Evolutionary conservation across 73 alveolate genomes (phyloP), one percentile per base, ranked within the genome.

Genomic region (Halteria grandinella): DNA sequence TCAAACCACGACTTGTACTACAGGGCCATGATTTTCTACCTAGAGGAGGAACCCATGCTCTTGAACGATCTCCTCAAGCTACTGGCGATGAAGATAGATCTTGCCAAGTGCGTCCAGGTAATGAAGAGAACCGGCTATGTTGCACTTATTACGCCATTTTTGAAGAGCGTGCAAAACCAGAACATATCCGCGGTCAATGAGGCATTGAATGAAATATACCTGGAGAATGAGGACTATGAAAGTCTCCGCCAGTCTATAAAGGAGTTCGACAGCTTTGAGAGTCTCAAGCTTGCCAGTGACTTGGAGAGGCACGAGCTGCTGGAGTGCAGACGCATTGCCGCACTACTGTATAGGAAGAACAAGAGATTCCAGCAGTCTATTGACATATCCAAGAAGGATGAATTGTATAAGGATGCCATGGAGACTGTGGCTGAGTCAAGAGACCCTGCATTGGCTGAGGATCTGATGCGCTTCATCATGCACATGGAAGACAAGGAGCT

Each of bases 281-380:
- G 96, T 63, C 92, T 93, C 54, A 49, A 91, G 15, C 87, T 97
- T 12, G 99, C 99, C 5, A 76, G 88, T 55, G 92, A 90, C 73
- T 82, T 94, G 21, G 98, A 97, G 85, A 76, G 82, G 63, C 99
- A 95, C 89, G 95, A 89, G 54, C 85, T 97, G 25, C 90, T 97
- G 49, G 99, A 97, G 74, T 93, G 95, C 96, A 95, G 97, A 91
- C 86, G 99, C 83, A 88, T 97, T 47, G 92, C 99, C 51, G 98
- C 99, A 51, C 83, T 88, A 41, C 91, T 97, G 32, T 97, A 97
- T 75, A 89, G 99, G 80, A 92, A 87, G 85, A 97, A 93, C 82
- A 79, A 95, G 73, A 97, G 88, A 80, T 97, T 40, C 87, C 79
- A 88, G 18, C 89, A 91, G 78, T 79, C 96, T 45, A 86, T 97